These are phyloP conservation scores for Nemania sp. DNA, from an alignment of 2,329 filamentous ascomycete species.

Conservation along the genomic window DNA sequence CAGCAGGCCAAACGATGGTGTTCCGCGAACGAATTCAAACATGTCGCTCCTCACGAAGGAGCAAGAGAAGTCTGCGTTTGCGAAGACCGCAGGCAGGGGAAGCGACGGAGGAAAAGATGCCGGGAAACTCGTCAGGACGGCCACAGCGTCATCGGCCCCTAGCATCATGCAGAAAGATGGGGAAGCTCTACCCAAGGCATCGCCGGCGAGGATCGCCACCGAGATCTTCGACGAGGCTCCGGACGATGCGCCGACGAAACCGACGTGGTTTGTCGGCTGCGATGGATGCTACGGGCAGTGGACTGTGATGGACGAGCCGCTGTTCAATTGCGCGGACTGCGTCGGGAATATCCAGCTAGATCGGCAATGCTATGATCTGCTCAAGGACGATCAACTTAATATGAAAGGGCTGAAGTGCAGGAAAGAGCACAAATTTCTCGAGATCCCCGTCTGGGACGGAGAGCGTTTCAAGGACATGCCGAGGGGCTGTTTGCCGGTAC, in stretches of 20 bases:
- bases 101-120: background rate
- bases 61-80: background rate
- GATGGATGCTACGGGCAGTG: conserved; percentile 36
- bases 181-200: background rate
- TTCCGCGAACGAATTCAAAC: background rate
- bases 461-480: conserved; percentile 31
- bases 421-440: conserved; percentile 35
- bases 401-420: conserved; percentile 30
- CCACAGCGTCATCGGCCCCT: conserved; percentile 3
- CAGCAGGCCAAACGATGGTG: background rate
- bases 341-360: conserved; percentile 32
- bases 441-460: conserved; percentile 34
- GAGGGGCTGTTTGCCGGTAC: conserved; percentile 31
- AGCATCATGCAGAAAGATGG: background rate
- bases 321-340: conserved; percentile 39
- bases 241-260: conserved; percentile 28
- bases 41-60: background rate
- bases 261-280: conserved; percentile 32
- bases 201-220: conserved; percentile 15
- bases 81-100: background rate
- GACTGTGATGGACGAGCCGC: conserved; percentile 32
- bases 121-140: conserved; percentile 8
- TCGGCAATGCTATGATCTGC: conserved; percentile 30
- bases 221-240: conserved; percentile 10
- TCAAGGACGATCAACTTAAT: conserved; percentile 28